A percentile compares a stretch with the other conserved stretches of the same genome.
phyloP scores from a whole-genome alignment of 176 grass and related monocot genomes.

The Carex cristatella region DNA sequence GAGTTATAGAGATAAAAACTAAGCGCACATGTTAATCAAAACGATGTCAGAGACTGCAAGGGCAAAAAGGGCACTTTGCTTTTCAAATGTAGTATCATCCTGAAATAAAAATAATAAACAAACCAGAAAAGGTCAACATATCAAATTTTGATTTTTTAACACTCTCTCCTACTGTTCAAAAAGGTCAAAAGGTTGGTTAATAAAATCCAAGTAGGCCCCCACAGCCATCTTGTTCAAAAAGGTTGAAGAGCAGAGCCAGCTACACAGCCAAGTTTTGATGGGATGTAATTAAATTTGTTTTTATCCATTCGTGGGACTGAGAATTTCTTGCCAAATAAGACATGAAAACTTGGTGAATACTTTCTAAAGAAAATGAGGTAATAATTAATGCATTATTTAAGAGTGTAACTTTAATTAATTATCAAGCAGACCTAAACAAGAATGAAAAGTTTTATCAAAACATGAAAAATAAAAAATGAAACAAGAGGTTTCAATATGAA shows the following conservation, averaged over 20 bases:
- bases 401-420: not conserved
- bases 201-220: not conserved
- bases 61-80: slow-evolving; percentile 79
- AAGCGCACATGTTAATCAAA: slow-evolving; percentile 77
- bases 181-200: not conserved
- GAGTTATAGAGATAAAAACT: not conserved
- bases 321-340: not conserved
- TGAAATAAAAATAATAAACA: slow-evolving; percentile 25
- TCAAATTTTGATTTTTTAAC: not conserved
- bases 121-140: not conserved
- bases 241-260: not conserved
- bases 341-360: not conserved
- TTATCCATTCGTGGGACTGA: not conserved
- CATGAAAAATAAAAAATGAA: not conserved
- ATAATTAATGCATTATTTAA: not conserved
- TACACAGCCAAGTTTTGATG: not conserved
- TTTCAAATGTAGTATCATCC: slow-evolving; percentile 82
- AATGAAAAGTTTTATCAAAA: not conserved
- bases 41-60: slow-evolving; percentile 86
- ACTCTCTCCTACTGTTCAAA: not conserved
- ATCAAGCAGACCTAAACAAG: slow-evolving; percentile 7
- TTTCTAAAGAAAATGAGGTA: not conserved
- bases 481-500: not conserved
- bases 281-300: not conserved
- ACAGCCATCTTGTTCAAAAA: not conserved